Evolutionary conservation across 2,329 filamentous ascomycete species (phyloP).

Genomic region (Claviceps quebecensis): DNA sequence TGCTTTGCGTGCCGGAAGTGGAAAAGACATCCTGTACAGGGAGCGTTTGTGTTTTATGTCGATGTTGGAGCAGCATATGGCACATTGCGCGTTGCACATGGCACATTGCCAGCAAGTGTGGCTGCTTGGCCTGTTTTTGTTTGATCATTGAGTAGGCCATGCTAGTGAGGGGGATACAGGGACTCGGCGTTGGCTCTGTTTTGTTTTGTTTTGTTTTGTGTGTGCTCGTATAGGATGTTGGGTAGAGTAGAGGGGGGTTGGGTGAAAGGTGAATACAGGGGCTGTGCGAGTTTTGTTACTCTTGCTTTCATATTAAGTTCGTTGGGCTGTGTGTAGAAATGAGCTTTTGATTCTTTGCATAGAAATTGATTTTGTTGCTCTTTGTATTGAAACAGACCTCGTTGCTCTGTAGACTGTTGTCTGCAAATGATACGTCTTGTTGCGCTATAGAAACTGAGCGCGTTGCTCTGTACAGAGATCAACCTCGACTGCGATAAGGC

Average conservation of each 20-base stretch:
- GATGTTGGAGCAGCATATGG: too few species aligned
- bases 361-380: too few species aligned
- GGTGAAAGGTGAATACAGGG: background rate
- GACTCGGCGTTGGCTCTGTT: background rate
- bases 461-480: too few species aligned
- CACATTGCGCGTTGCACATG: background rate
- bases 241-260: background rate
- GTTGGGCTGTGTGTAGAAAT: background rate
- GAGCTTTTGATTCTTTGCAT: background rate
- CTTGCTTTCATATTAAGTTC: background rate
- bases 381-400: too few species aligned
- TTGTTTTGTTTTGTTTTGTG: too few species aligned
- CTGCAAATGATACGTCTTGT: too few species aligned
- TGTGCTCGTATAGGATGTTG: background rate
- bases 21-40: slow-evolving; percentile 2
- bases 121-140: background rate
- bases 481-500: too few species aligned
- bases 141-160: background rate
- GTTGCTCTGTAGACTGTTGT: too few species aligned
- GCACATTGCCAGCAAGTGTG: background rate
- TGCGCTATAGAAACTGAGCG: too few species aligned
- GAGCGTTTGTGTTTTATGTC: background rate
- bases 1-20: background rate
- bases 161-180: background rate
- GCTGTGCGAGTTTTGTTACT: background rate